Evolutionary conservation across 805 yeast species (phyloP).

Genomic region (Starmera dryadoides): DNA sequence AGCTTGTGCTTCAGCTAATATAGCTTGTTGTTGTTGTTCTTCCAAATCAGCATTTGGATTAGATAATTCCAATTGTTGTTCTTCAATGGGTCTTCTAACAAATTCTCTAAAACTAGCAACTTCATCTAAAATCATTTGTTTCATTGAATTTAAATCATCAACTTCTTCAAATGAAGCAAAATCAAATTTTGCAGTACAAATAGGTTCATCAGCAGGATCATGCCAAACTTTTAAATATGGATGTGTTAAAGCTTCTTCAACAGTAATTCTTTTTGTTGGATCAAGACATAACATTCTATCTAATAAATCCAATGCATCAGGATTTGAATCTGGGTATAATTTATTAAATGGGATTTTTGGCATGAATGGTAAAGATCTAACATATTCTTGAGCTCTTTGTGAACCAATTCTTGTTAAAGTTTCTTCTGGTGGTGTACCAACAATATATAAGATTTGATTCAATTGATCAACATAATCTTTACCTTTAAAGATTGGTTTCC

Average conservation of each 20-base stretch:
- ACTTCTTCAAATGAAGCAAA: conserved; percentile 74
- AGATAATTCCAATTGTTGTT: conserved; percentile 33
- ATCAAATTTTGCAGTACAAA: conserved; percentile 74
- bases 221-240: conserved; percentile 89
- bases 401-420: conserved; percentile 70
- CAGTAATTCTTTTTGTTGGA: conserved; percentile 78
- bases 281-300: conserved; percentile 79
- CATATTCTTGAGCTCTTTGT: conserved; percentile 85
- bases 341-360: conserved; percentile 65
- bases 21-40: conserved; percentile 7
- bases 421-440: conserved; percentile 87
- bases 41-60: conserved; percentile 20
- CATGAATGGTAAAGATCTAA: conserved; percentile 78
- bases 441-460: conserved; percentile 73
- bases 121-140: conserved; percentile 71
- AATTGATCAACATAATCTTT: conserved; percentile 94
- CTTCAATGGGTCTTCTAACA: conserved; percentile 71
- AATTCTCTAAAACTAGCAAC: conserved; percentile 71
- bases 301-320: conserved; percentile 75
- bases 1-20: conserved; percentile 4
- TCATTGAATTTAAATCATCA: conserved; percentile 72
- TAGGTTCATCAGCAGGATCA: conserved; percentile 88
- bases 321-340: conserved; percentile 80
- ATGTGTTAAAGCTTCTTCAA: conserved; percentile 81
- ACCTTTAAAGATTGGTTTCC: conserved; percentile 89